A percentile compares a stretch with the other conserved stretches of the same genome.
These are phyloP conservation scores for Coniochaeta ligniaria DNA, from an alignment of 2,329 filamentous ascomycete species.

Conservation along the genomic window DNA sequence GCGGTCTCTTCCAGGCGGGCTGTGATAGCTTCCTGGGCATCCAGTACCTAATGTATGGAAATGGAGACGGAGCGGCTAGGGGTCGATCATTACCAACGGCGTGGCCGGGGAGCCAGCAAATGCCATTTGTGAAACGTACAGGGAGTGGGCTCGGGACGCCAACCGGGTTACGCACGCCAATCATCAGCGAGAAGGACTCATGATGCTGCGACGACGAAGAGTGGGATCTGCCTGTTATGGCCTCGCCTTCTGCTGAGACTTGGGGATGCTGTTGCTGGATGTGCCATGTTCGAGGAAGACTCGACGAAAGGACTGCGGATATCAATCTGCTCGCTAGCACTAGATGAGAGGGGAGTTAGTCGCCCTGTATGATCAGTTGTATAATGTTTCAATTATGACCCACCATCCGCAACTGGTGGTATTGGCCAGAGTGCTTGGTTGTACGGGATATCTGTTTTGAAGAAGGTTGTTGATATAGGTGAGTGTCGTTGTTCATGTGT, in stretches of 20 bases:
- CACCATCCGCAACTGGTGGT: neutral
- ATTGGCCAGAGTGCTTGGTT: neutral
- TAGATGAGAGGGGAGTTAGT: neutral
- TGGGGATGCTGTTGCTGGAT: neutral
- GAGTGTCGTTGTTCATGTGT: neutral
- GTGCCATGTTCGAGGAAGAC: neutral
- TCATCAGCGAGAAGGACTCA: neutral
- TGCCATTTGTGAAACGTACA: neutral
- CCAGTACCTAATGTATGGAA: conserved; percentile 67
- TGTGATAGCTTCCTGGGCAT: conserved; percentile 70
- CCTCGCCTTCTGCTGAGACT: neutral
- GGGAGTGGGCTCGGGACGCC: neutral
- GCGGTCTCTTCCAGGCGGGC: conserved; percentile 71
- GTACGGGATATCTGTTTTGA: neutral
- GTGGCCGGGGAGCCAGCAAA: neutral
- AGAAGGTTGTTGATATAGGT: neutral
- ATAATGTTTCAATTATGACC: neutral
- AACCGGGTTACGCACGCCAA: conserved; percentile 17
- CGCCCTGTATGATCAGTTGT: neutral
- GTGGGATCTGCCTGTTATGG: neutral
- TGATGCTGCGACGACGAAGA: neutral
- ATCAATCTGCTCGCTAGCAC: neutral
- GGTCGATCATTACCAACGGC: conserved; percentile 4
- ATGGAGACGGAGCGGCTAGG: conserved; percentile 33
- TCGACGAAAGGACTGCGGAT: neutral